A percentile compares a stretch with the other conserved stretches of the same genome.
Evolutionary conservation across 1,284 basidiomycete genomes (phyloP).

Genomic region (Mycena sp.): DNA sequence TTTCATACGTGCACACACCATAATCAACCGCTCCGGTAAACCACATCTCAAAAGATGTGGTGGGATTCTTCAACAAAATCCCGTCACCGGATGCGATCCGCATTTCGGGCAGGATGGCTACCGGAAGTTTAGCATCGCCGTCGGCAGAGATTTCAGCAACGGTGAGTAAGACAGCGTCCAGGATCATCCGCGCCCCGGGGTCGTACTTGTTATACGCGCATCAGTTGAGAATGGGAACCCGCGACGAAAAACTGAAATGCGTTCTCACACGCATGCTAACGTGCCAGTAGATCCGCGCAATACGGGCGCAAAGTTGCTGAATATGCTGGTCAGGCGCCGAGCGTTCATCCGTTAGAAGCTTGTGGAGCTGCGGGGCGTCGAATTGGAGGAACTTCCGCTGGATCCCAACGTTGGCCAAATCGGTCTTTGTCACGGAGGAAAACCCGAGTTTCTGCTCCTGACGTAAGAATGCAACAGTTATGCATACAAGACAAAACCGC

Average conservation of each 20-base stretch:
- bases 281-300: neutral
- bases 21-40: conserved; percentile 6
- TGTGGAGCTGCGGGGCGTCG: neutral
- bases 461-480: too few relatives aligned
- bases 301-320: neutral
- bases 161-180: neutral
- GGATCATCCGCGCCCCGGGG: neutral
- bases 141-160: neutral
- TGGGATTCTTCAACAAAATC: conserved; percentile 11
- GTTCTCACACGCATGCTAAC: neutral
- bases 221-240: neutral
- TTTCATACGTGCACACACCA: conserved; percentile 8
- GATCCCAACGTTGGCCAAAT: neutral
- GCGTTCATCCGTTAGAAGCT: neutral
- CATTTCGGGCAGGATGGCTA: conserved; percentile 18
- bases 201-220: neutral
- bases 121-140: neutral
- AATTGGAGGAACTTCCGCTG: neutral
- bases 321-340: neutral
- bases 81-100: conserved; percentile 11
- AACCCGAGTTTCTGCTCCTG: neutral
- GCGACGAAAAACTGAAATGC: neutral
- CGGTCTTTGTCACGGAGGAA: neutral
- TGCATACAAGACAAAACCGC: too few relatives aligned
- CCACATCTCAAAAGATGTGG: conserved; percentile 12